These are phyloP conservation scores for Russula sp. DNA, from an alignment of 768 basidiomycete genomes.

Conservation along the genomic window DNA sequence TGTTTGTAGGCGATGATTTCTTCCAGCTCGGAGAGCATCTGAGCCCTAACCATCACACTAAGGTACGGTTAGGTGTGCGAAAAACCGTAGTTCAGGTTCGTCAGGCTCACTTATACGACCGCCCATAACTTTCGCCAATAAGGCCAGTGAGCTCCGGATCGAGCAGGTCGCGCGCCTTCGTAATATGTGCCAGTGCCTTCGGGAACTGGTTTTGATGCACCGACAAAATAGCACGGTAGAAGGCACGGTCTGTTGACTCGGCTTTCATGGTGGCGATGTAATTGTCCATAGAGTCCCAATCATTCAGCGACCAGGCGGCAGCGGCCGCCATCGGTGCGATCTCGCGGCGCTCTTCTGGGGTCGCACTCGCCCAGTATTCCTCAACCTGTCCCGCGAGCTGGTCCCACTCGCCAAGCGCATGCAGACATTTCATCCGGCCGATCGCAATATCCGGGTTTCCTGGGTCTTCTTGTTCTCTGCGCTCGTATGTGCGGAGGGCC, in stretches of 20 bases:
- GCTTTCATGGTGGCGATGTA: constrained; percentile 90
- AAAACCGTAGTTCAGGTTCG: not conserved
- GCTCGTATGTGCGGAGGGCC: constrained; percentile 78
- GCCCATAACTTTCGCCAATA: constrained; percentile 93
- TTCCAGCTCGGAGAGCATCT: constrained; percentile 96
- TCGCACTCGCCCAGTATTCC: constrained; percentile 79
- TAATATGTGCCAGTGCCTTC: constrained; percentile 83
- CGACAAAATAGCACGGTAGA: constrained; percentile 92
- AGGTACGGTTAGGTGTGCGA: constrained; percentile 12
- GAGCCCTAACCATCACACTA: constrained; percentile 93
- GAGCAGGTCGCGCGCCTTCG: constrained; percentile 84
- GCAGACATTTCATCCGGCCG: constrained; percentile 91
- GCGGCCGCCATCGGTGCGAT: constrained; percentile 97
- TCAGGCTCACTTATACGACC: constrained; percentile 79
- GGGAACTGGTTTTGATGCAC: constrained; percentile 96
- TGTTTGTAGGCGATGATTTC: constrained; percentile 97
- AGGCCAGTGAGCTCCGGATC: constrained; percentile 88
- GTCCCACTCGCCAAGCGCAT: constrained; percentile 98
- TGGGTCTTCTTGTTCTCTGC: constrained; percentile 68
- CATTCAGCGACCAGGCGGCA: constrained; percentile 92
- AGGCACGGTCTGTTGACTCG: constrained; percentile 90
- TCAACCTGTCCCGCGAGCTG: constrained; percentile 78
- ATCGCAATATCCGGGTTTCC: constrained; percentile 69
- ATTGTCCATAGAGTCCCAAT: constrained; percentile 98
- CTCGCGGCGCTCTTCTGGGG: constrained; percentile 74